phyloP scores from a whole-genome alignment of 805 yeast genomes.

The Lipomyces spencermartinsiae region DNA sequence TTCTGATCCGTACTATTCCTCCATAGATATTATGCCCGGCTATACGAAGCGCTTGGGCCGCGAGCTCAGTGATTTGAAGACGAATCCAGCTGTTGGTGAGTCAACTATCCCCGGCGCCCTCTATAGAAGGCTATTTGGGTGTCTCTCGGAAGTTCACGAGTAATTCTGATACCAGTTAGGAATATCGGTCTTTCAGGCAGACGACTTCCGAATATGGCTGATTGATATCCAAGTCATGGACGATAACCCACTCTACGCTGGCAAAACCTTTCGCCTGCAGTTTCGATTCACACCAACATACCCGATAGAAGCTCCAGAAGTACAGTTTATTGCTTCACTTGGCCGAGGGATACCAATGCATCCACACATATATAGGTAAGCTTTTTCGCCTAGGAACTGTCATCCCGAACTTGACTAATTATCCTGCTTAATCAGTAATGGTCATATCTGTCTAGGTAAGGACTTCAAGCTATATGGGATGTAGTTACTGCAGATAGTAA shows the following conservation, averaged over 20 bases:
- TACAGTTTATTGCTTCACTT: slow-evolving; percentile 52
- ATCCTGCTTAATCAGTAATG: slow-evolving; percentile 50
- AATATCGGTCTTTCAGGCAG: slow-evolving; percentile 45
- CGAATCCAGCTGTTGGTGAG: slow-evolving; percentile 36
- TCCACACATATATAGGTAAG: slow-evolving; percentile 68
- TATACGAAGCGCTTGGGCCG: slow-evolving; percentile 36
- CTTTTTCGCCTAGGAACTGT: not conserved
- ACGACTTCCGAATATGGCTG: slow-evolving; percentile 46
- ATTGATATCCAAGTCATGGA: slow-evolving; percentile 50
- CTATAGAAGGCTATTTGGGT: not conserved
- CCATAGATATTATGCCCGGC: slow-evolving; percentile 3
- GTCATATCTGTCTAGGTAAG: slow-evolving; percentile 70
- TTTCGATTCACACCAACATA: slow-evolving; percentile 55
- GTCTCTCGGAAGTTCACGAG: not conserved
- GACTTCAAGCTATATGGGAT: not conserved
- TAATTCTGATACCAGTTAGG: slow-evolving; percentile 34
- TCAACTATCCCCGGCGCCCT: not conserved
- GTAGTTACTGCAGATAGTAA: not conserved
- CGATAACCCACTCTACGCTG: slow-evolving; percentile 50
- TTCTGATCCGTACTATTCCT: not conserved
- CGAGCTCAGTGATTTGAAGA: slow-evolving; percentile 36
- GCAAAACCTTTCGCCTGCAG: slow-evolving; percentile 51
- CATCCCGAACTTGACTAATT: not conserved
- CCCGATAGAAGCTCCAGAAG: slow-evolving; percentile 67
- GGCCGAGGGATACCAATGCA: slow-evolving; percentile 61